A percentile compares a stretch with the other conserved stretches of the same genome.
phyloP scores from a whole-genome alignment of 257 asterid genomes.

The Linderniella brevidens region DNA sequence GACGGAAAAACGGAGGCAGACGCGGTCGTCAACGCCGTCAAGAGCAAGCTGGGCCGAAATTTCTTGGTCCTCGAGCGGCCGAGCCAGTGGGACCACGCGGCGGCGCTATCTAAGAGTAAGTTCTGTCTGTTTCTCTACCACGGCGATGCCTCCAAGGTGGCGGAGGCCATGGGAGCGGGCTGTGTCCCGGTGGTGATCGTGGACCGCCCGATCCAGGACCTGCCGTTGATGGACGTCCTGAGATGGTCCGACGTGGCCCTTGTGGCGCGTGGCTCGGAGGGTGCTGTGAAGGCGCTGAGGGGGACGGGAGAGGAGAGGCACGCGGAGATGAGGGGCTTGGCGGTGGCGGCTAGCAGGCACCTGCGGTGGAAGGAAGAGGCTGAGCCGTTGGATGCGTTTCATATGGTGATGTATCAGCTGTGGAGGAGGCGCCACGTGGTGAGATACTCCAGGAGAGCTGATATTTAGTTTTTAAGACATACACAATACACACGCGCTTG shows the following conservation, averaged over 20 bases:
- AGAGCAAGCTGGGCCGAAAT: constrained; percentile 29
- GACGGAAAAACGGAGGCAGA: constrained; percentile 22
- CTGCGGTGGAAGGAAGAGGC: constrained; percentile 61
- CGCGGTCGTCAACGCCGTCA: constrained; percentile 24
- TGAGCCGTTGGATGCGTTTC: constrained; percentile 66
- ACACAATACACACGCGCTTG: too few species aligned
- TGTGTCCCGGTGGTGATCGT: constrained; percentile 83
- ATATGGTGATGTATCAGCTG: constrained; percentile 76
- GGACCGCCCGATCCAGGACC: constrained; percentile 71
- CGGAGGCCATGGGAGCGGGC: constrained; percentile 51
- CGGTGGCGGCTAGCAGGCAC: constrained; percentile 55
- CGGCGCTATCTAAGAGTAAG: constrained; percentile 23
- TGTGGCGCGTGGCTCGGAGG: constrained; percentile 28
- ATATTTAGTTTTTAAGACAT: too few species aligned
- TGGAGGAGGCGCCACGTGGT: constrained; percentile 79
- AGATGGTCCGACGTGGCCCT: constrained; percentile 53
- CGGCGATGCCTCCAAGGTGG: constrained; percentile 27
- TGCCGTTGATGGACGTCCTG: constrained; percentile 69
- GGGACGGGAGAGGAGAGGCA: constrained; percentile 32
- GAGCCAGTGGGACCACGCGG: constrained; percentile 13
- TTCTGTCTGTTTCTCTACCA: constrained; percentile 47
- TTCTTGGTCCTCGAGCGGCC: constrained; percentile 31
- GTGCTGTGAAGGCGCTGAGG: constrained; percentile 39
- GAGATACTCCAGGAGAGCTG: constrained; percentile 52
- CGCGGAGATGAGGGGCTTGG: constrained; percentile 33